Percentiles rank a stretch among this genome's conserved stretches.
These are phyloP conservation scores for Leishmania gerbilli DNA, from an alignment of 208 protist genomes.

Conservation along the genomic window DNA sequence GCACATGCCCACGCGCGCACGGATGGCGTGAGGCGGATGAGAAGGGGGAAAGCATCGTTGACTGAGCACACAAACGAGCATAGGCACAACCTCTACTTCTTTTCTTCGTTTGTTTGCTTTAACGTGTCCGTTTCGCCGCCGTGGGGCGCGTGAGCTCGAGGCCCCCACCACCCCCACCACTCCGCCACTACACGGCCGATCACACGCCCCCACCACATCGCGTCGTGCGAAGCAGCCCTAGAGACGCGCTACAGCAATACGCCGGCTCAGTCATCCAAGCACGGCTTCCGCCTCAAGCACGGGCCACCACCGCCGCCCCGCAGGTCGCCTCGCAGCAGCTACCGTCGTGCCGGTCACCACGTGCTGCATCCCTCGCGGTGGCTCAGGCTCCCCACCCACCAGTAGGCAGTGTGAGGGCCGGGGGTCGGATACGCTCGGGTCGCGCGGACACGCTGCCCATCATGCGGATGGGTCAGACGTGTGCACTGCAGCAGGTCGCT, in stretches of 20 bases:
- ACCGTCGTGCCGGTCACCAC: background rate
- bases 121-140: background rate
- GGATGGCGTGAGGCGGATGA: background rate
- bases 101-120: background rate
- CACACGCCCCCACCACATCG: background rate
- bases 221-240: background rate
- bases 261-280: background rate
- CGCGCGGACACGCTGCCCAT: background rate
- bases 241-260: background rate
- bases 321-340: background rate
- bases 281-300: background rate
- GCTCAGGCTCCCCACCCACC: background rate
- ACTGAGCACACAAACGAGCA: background rate
- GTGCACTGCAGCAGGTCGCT: background rate
- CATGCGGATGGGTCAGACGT: background rate
- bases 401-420: background rate
- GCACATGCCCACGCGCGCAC: no score
- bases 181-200: background rate
- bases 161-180: background rate
- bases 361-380: background rate
- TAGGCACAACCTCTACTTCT: background rate
- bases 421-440: background rate
- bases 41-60: background rate
- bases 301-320: no score
- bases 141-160: background rate